Base-by-base conservation (phyloP, 108 stramenopile species). In the Thalassiosira profunda region DNA sequence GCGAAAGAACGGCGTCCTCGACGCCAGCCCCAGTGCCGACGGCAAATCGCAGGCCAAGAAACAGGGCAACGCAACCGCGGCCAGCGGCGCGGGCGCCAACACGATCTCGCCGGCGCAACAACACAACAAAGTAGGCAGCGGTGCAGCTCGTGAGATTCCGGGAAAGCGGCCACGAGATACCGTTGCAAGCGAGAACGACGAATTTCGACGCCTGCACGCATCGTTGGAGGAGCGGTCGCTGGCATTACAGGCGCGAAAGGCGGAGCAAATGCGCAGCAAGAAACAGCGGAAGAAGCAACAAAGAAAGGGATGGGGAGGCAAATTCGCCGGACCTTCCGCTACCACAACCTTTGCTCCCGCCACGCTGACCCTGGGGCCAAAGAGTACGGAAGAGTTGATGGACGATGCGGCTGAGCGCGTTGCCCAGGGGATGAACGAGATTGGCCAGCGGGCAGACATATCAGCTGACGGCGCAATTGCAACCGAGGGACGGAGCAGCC, bases 171-270 rank as follows among this genome's bases (percentile, higher is more conserved):
- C 51, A 8, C 18, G 10, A n/a, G 4, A 12, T 14, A 15, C 54
- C 20, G 26, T 52, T 29, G 34, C 4, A n/a, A 9, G 37, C 30
- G 76, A 78, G 60, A 48, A 59, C 14, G 49, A 64, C 65, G 76
- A 78, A 70, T 78, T 78, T 49, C 41, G 24, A 23, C 68, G 68
- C 23, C 29, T 51, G 15, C 62, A 78, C 29, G 76, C 68, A 20
- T 70, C 76, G 40, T 47, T 78, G 38, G 68, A 78, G 61, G 76
- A 78, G 45, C 62, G 76, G 20, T 69, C 67, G 3, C 58, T 70
- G 1, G 63, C 63, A 26, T 45, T 63, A 42, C 76, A 70, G 60
- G 29, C 63, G 47, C 56, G 63, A 65, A 63, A 78, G 41, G 42
- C 64, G n/a, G 68, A 78, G 12, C 63, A 36, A 17, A 37, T 20